Evolutionary conservation across 2,329 filamentous ascomycete genomes (phyloP).

Genomic region (Scytalidium sp.): DNA sequence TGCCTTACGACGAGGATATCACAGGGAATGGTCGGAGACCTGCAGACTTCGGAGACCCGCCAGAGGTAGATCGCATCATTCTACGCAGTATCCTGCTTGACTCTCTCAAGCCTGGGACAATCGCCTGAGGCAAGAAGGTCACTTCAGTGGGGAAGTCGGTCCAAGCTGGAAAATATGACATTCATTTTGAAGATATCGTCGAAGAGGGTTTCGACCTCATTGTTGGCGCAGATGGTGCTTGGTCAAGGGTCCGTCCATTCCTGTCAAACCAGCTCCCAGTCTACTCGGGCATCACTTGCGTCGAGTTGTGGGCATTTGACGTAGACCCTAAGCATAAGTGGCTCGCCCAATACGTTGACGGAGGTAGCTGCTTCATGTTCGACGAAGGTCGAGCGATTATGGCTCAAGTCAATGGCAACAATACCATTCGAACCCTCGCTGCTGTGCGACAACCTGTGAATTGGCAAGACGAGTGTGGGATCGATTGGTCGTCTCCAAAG

Average conservation of each 20-base stretch:
- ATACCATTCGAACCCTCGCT: background rate
- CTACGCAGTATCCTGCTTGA: conserved; percentile 32
- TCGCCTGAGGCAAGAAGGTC: conserved; percentile 39
- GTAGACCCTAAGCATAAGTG: background rate
- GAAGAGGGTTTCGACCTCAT: conserved; percentile 31
- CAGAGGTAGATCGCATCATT: conserved; percentile 36
- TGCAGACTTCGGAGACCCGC: conserved; percentile 15
- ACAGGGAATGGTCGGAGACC: background rate
- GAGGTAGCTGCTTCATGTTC: background rate
- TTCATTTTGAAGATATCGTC: conserved; percentile 10
- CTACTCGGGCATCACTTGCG: conserved; percentile 31
- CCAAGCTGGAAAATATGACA: conserved; percentile 8
- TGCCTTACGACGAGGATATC: background rate
- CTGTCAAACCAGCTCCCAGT: conserved; percentile 29
- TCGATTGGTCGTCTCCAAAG: background rate
- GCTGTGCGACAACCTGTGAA: background rate
- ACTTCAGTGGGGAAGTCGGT: conserved; percentile 4
- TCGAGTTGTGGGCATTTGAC: conserved; percentile 1
- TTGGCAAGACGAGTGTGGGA: background rate
- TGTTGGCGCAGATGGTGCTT: conserved; percentile 39
- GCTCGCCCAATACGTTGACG: background rate
- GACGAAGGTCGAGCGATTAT: background rate
- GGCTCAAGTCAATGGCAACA: background rate
- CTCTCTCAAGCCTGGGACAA: conserved; percentile 24
- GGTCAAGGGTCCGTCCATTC: conserved; percentile 33